Conservation (phyloP, 148 eudicot species). For the Suaeda aralocaspica region DNA sequence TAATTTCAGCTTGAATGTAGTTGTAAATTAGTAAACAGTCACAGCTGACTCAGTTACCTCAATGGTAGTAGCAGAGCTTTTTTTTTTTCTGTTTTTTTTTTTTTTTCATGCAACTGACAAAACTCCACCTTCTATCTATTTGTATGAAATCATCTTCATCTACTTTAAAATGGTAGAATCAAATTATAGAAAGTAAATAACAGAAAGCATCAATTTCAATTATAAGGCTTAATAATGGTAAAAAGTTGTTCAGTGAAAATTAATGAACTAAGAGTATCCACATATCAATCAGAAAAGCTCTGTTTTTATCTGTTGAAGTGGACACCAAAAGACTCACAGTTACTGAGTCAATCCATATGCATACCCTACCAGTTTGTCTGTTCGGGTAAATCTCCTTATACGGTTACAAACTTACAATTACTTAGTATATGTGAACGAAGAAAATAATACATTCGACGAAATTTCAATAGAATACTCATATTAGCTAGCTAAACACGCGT, state of each 20-base stretch:
- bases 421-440: too few relatives aligned
- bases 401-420: too few relatives aligned
- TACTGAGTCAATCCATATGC: too few relatives aligned
- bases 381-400: too few relatives aligned
- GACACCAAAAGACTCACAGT: neutral
- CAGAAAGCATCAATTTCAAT: slow-evolving; percentile 16
- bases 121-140: neutral
- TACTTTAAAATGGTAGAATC: neutral
- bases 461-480: too few relatives aligned
- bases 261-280: neutral
- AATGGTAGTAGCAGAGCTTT: too few relatives aligned
- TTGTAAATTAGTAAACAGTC: neutral
- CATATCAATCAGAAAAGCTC: slow-evolving; percentile 1
- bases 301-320: neutral
- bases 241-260: neutral
- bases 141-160: slow-evolving; percentile 11
- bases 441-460: too few relatives aligned
- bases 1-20: neutral
- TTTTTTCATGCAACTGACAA: slow-evolving; percentile 17
- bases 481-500: too few relatives aligned
- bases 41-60: slow-evolving; percentile 28
- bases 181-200: neutral
- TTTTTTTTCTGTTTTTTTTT: too few relatives aligned
- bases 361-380: too few relatives aligned
- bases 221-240: slow-evolving; percentile 7